These are phyloP conservation scores for Mallotus repandus DNA, from an alignment of 441 rosid species.

Conservation along the genomic window DNA sequence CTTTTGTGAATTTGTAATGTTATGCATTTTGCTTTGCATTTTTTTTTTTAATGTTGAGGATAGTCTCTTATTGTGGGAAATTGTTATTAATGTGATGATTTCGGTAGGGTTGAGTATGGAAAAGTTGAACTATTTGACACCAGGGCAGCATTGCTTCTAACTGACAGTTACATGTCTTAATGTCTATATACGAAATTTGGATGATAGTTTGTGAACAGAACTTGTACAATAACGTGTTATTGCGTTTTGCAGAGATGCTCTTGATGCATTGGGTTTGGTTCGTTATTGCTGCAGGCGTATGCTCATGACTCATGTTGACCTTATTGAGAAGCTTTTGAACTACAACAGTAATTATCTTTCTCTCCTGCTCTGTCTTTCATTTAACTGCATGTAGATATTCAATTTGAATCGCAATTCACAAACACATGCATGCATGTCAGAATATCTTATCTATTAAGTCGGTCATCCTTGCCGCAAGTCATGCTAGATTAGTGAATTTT, in stretches of 20 bases:
- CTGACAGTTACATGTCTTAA: not conserved
- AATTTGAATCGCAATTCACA: not conserved
- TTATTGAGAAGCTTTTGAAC: constrained; percentile 93
- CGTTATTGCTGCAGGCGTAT: constrained; percentile 93
- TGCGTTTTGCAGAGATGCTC: constrained; percentile 74
- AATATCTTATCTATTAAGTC: not conserved
- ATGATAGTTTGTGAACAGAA: not conserved
- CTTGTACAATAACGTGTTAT: not conserved
- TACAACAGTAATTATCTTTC: constrained; percentile 61
- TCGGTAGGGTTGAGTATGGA: too few species aligned
- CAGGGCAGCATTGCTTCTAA: not conserved
- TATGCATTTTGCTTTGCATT: too few species aligned
- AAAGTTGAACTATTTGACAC: not conserved
- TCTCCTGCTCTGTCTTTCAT: constrained; percentile 14
- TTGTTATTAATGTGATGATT: too few species aligned
- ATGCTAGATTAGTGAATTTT: too few species aligned
- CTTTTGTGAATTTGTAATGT: too few species aligned
- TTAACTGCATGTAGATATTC: not conserved
- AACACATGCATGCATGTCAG: not conserved
- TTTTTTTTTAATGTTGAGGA: too few species aligned
- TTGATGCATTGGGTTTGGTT: constrained; percentile 79
- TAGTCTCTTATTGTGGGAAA: too few species aligned
- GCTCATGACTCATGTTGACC: constrained; percentile 98
- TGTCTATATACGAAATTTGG: not conserved
- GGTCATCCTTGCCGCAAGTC: not conserved